Evolutionary conservation across 768 basidiomycete species (phyloP).

Genomic region (Auricularia sp.): DNA sequence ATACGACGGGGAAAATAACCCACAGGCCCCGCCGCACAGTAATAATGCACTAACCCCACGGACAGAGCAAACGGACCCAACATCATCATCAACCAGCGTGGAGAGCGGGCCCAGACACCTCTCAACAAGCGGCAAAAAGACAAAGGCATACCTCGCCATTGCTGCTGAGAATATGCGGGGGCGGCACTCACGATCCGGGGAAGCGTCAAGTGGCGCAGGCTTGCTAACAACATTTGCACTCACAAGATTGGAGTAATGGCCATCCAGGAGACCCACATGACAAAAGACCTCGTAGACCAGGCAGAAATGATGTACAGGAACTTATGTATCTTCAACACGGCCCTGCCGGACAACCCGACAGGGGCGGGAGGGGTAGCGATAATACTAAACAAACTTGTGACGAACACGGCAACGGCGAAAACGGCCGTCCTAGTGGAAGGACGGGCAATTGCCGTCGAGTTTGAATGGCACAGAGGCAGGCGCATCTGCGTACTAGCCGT

Average conservation of each 20-base stretch:
- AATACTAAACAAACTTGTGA: not conserved
- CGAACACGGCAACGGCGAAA: not conserved
- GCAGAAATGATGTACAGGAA: not conserved
- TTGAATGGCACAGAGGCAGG: too few species aligned
- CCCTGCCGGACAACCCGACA: not conserved
- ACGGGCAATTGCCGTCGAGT: too few species aligned
- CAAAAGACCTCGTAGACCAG: not conserved
- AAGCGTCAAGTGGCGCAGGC: not conserved
- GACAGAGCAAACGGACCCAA: too few species aligned
- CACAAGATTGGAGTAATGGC: not conserved
- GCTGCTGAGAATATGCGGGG: not conserved
- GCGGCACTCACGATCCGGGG: not conserved
- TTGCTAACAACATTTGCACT: not conserved
- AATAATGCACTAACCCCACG: too few species aligned
- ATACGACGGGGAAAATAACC: too few species aligned
- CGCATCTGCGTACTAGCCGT: too few species aligned
- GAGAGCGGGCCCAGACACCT: too few species aligned
- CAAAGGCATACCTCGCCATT: not conserved
- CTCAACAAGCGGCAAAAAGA: not conserved
- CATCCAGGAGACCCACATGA: not conserved
- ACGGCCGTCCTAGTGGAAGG: too few species aligned
- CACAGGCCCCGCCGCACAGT: too few species aligned
- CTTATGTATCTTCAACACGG: not conserved
- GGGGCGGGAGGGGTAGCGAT: not conserved
- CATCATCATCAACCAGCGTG: too few species aligned